A percentile compares a stretch with the other conserved stretches of the same genome.
Conservation (phyloP, 179 eudicot genomes). For the Patellifolia procumbens region DNA sequence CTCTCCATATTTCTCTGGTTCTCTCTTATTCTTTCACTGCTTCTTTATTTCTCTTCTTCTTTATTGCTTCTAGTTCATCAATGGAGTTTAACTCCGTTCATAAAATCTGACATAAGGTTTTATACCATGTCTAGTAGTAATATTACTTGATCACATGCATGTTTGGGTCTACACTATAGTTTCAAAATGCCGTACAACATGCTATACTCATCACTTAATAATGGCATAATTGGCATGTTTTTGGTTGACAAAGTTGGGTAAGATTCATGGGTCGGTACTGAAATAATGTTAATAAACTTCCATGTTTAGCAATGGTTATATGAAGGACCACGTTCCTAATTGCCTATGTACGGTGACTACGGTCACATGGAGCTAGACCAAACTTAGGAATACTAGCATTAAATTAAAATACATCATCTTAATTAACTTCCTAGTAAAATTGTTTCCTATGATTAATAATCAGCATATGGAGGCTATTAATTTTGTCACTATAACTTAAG, state of each 20-base stretch:
- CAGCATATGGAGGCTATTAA: slow-evolving; percentile 10
- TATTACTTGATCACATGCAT: background rate
- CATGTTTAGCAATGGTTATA: background rate
- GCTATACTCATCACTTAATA: background rate
- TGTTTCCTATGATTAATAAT: slow-evolving; percentile 11
- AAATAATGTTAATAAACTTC: background rate
- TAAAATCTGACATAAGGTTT: no score
- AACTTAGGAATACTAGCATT: background rate
- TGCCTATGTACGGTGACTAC: slow-evolving; percentile 29
- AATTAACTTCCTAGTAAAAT: background rate
- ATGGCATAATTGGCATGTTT: background rate
- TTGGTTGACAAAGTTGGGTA: slow-evolving; percentile 1
- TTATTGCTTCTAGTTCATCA: no score
- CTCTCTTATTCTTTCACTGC: no score
- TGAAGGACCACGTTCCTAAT: slow-evolving; percentile 13
- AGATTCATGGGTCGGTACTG: slow-evolving; percentile 9
- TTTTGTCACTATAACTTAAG: background rate
- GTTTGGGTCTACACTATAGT: background rate
- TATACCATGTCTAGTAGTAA: background rate
- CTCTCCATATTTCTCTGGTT: no score
- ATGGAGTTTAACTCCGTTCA: no score
- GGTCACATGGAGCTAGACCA: slow-evolving; percentile 24
- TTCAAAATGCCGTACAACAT: slow-evolving; percentile 8
- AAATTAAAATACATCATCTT: background rate
- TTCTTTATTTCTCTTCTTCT: no score